Conservation (phyloP, 2,329 filamentous ascomycete genomes). For the Clonostachys sp. region DNA sequence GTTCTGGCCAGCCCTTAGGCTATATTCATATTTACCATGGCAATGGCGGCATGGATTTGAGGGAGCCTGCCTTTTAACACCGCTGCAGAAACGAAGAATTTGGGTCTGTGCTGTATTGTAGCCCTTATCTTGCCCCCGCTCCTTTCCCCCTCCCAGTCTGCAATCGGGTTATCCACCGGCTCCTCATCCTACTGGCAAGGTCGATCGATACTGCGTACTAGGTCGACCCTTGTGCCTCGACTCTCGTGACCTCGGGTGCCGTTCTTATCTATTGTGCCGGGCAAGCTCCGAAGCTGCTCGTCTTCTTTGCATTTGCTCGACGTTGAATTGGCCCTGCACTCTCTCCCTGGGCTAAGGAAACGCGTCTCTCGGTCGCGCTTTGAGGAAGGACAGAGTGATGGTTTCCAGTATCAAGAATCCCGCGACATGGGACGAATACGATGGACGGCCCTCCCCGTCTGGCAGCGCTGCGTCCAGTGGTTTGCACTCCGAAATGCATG, state of each 20-base stretch:
- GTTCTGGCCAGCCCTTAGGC: too few species aligned
- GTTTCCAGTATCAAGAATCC: slow-evolving; percentile 25
- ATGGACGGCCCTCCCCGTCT: slow-evolving; percentile 32
- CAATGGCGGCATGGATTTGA: too few species aligned
- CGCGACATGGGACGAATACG: slow-evolving; percentile 40
- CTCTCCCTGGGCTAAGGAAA: too few species aligned
- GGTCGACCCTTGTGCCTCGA: not conserved
- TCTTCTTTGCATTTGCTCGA: not conserved
- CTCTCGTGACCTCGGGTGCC: not conserved
- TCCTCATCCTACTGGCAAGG: too few species aligned
- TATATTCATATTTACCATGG: too few species aligned
- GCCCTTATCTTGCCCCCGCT: not conserved
- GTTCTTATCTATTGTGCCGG: not conserved
- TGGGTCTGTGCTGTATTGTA: too few species aligned
- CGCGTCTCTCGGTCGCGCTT: too few species aligned
- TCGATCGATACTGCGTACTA: too few species aligned
- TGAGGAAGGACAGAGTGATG: slow-evolving; percentile 11
- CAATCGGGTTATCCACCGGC: not conserved
- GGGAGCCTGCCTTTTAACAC: too few species aligned
- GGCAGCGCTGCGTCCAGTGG: slow-evolving; percentile 36
- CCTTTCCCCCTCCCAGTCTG: not conserved
- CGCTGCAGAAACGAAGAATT: too few species aligned
- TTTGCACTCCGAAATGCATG: slow-evolving; percentile 34
- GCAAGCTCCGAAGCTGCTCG: not conserved
- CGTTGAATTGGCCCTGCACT: not conserved